Evolutionary conservation across 495 filamentous ascomycete species (phyloP).

Genomic region (Mycothermus thermophilus): DNA sequence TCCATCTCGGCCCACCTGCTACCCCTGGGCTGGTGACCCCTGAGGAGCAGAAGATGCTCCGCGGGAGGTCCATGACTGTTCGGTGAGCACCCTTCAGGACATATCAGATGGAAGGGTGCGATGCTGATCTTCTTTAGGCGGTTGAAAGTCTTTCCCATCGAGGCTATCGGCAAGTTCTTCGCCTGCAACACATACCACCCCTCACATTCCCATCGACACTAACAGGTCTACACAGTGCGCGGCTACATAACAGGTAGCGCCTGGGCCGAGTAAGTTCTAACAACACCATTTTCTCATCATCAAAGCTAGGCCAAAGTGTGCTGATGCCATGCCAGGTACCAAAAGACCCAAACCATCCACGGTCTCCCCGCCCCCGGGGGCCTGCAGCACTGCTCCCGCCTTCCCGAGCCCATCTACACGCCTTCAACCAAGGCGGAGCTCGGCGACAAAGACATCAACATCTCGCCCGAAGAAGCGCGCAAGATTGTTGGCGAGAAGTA

Average conservation of each 20-base stretch:
- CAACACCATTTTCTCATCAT: background rate
- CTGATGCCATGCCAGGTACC: constrained; percentile 16
- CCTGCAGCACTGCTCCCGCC: constrained; percentile 54
- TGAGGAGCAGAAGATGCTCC: constrained; percentile 38
- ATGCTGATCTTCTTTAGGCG: constrained; percentile 22
- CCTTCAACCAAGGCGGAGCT: constrained; percentile 80
- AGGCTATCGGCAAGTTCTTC: constrained; percentile 38
- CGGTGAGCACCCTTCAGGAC: constrained; percentile 16
- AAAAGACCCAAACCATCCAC: constrained; percentile 64
- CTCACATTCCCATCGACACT: background rate
- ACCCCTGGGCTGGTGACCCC: constrained; percentile 28
- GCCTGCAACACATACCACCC: background rate
- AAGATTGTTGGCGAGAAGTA: constrained; percentile 60
- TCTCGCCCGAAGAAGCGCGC: constrained; percentile 55
- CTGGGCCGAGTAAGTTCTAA: constrained; percentile 56
- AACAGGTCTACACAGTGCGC: constrained; percentile 37
- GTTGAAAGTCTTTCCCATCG: constrained; percentile 70
- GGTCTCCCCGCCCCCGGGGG: constrained; percentile 55
- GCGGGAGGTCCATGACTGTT: constrained; percentile 69
- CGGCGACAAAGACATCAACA: constrained; percentile 84
- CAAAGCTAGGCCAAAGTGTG: constrained; percentile 23
- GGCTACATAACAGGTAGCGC: constrained; percentile 91
- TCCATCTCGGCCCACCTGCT: constrained; percentile 52
- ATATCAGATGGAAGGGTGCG: background rate
- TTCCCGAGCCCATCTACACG: constrained; percentile 69